Evolutionary conservation across 83 land plant genomes (phyloP), one percentile per base, ranked within the genome.

Genomic region (Picea abies): DNA sequence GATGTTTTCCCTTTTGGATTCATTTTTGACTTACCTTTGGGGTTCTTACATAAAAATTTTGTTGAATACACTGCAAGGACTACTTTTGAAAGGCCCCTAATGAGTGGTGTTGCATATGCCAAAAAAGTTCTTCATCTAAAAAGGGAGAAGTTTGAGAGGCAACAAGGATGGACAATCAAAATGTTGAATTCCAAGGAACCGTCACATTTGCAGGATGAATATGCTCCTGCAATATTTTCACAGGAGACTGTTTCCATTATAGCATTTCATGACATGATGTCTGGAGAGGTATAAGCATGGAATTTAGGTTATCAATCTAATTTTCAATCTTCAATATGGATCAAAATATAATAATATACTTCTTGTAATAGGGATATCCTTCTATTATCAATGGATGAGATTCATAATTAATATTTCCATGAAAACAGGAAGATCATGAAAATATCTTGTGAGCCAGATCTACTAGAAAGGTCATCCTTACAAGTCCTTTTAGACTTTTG

Each of bases 101-200:
- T 92, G 71, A 93, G 91, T 81, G 97, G 97, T 69, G 99, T 96
- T 63, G 96, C 99, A 3, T 96, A 96, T 90, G 96, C 97, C 70
- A 76, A 89, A 69, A 91, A 85, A 85, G 93, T 94, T 60, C 79
- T 80, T 60, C 96, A 96, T 44, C 84, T 87, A 58, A 85, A 64
- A 87, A 97, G 75, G 93, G 87, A 96, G 39, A 37, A 37, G 0
- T 37, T 37, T 4, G 39, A 37, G 39, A 37, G 39, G 39, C 39
- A 37, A 0, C 39, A 37, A 37, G 39, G 39, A 37, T 37, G 39
- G 39, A 37, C 39, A 37, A 37, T 37, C 39, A 37, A 95, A 84
- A 93, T 86, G 77, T 95, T 96, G 99, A 85, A 85, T 44, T 85
- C 87, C 32, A 95, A 85, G 60, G 90, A 91, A 60, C 90, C 89